A percentile compares a stretch with the other conserved stretches of the same genome.
These are phyloP conservation scores for Zanthoxylum bungeanum DNA, from an alignment of 345 rosid species.

Conservation along the genomic window DNA sequence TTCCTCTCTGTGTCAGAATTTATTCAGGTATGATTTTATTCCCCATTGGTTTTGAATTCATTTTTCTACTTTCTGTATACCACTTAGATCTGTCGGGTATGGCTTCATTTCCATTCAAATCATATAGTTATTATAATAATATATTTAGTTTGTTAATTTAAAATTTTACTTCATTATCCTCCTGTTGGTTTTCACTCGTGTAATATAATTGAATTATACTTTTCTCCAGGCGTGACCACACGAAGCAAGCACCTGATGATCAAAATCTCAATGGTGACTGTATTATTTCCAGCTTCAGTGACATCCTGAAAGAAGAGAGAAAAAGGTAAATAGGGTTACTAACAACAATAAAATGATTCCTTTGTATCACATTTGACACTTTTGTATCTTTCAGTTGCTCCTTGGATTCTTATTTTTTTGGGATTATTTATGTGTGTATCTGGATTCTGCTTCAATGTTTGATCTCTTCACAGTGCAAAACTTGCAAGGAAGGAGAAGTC, in stretches of 20 bases:
- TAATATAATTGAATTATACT: neutral
- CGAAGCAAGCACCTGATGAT: neutral
- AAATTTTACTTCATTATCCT: neutral
- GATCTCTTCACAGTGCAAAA: neutral
- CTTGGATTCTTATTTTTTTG: too few relatives aligned
- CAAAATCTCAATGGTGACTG: neutral
- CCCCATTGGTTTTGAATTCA: neutral
- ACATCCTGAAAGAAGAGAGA: slow-evolving; percentile 8
- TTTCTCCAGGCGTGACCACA: neutral
- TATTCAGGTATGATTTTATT: neutral
- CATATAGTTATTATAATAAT: neutral
- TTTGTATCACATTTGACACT: neutral
- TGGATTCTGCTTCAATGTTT: neutral
- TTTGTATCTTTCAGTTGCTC: neutral
- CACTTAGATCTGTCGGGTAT: neutral
- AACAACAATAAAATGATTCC: neutral
- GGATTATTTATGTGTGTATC: too few relatives aligned
- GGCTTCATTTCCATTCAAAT: neutral
- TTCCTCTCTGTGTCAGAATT: neutral
- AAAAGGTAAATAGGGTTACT: neutral
- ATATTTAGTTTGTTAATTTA: neutral
- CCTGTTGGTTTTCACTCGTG: neutral
- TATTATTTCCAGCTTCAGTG: slow-evolving; percentile 1
- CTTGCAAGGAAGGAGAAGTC: slow-evolving; percentile 6
- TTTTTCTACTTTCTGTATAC: neutral